Evolutionary conservation across 2,329 filamentous ascomycete species (phyloP), one percentile per base, ranked within the genome.

Genomic region (Phoma herbarum): DNA sequence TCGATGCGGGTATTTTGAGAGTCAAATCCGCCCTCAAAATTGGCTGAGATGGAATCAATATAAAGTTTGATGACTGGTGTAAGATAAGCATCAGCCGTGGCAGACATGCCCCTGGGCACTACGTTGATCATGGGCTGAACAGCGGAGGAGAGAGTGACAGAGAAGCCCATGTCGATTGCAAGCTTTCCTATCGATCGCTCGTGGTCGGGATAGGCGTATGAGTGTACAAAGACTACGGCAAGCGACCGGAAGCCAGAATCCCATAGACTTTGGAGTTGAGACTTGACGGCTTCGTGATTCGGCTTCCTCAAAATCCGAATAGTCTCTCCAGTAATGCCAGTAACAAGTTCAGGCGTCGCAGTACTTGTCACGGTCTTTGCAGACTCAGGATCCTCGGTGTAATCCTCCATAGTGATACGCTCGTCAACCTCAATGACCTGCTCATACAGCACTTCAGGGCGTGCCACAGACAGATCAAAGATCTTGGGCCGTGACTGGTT

Each of bases 161-260:
- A 60, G 52, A 76, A 75, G 16, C 73, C 72, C 45, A 70, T 69
- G 3, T 72, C 54, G 23, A 49, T 44, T 11, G 73, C 73, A n/a
- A 75, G 50, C 8, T 70, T 65, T 9, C 62, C 72, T 3, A 73
- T 61, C 16, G 59, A 47, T 2, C 62, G 35, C 46, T 75, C 74
- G 42, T 76, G 74, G 20, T 74, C 65, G 1, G 73, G 72, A 39
- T 70, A 77, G 1, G 69, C 68, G 44, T 77, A 77, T 6, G 69
- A 71, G 52, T 76, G 69, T 42, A 73, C 59, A 8, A 76, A 70
- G 6, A 71, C 72, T 7, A 80, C 70, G 0, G 76, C 77, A 31
- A 79, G 52, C 1, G 75, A 77, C 9, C 75, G 65, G 29, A 73
- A 73, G 1, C 77, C 77, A n/a, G 73, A 65, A 1, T 68, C 57